Evolutionary conservation across 1,284 basidiomycete genomes (phyloP), one percentile per base, ranked within the genome.

Genomic region (Cryptococcus jaspeensis): DNA sequence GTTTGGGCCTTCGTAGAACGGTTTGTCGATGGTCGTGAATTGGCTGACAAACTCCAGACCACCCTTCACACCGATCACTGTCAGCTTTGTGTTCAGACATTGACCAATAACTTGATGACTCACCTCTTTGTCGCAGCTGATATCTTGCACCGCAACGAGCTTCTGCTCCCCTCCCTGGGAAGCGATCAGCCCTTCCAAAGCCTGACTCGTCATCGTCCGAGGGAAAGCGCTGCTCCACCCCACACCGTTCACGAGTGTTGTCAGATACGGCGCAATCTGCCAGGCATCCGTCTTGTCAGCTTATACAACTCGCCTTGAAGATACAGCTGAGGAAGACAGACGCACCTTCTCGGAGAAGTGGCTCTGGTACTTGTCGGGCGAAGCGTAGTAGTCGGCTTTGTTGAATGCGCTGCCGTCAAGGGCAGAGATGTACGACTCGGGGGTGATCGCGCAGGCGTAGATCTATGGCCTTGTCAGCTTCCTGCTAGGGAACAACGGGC

Each of bases 181-280:
- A 38, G 78, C 64, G 2, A 89, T 79, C 0, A 85, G 36, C 72
- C 69, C 0, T 74, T 60, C 72, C 8, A 92, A 80, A 61, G 89
- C 84, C 0, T 80, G 78, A 36, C 84, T 88, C 1, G 84, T 84
- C 82, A 95, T 86, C 8, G 92, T 78, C 3, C 89, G 83, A 15
- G 92, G 92, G 76, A 83, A 93, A 0, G 80, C 81, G 0, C 83
- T 81, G 16, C 84, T 79, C 91, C 92, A 95, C 32, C 90, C 91
- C 0, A 87, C 84, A 8, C 91, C 92, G 63, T 95, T 91, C 50
- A 95, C 80, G 55, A 94, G 82, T 5, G 91, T 82, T 0, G 89
- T 90, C 2, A 91, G 79, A 73, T 90, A 91, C 0, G 89, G 92
- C 0, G 90, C 89, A 40, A 93, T 81, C 88, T 90, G 55, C n/a